Evolutionary conservation across 2,329 filamentous ascomycete species (phyloP).

Genomic region (Talaromyces piceae): DNA sequence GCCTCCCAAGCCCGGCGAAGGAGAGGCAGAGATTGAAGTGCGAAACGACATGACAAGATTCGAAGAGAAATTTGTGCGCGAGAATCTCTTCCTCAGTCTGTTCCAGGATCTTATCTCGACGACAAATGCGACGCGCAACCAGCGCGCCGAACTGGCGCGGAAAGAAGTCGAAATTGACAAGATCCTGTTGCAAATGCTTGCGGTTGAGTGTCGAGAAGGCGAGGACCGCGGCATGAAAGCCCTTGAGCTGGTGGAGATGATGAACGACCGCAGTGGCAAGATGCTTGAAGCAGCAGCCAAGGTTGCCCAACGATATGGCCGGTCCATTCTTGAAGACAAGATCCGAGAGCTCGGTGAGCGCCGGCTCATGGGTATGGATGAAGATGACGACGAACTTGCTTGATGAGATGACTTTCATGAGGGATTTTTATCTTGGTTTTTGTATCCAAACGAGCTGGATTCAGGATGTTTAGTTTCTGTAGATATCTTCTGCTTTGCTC

Average conservation of each 20-base stretch:
- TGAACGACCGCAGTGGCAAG: conserved; percentile 75
- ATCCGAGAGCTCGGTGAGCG: conserved; percentile 77
- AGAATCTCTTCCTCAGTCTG: conserved; percentile 64
- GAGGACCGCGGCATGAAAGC: conserved; percentile 94
- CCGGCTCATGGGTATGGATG: conserved; percentile 54
- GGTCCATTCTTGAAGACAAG: conserved; percentile 76
- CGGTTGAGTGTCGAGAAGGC: conserved; percentile 80
- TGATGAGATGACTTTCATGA: conserved; percentile 10
- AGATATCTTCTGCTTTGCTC: neutral
- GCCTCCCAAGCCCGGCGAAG: conserved; percentile 28
- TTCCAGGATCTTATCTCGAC: conserved; percentile 66
- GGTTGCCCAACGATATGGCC: conserved; percentile 77
- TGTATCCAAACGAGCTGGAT: neutral
- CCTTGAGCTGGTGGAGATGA: conserved; percentile 77
- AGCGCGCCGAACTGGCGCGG: conserved; percentile 59
- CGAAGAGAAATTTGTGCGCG: conserved; percentile 75
- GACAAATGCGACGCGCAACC: conserved; percentile 56
- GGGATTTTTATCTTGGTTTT: neutral
- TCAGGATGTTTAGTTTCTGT: neutral
- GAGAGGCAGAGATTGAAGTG: conserved; percentile 30
- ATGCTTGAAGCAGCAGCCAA: conserved; percentile 90
- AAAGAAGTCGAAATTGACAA: conserved; percentile 85
- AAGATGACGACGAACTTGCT: conserved; percentile 43
- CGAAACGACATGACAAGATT: conserved; percentile 44
- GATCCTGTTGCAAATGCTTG: conserved; percentile 78